Percentiles rank a stretch among this genome's conserved stretches.
phyloP scores from a whole-genome alignment of 2,329 filamentous ascomycete species.

The Thyridium curvatum region DNA sequence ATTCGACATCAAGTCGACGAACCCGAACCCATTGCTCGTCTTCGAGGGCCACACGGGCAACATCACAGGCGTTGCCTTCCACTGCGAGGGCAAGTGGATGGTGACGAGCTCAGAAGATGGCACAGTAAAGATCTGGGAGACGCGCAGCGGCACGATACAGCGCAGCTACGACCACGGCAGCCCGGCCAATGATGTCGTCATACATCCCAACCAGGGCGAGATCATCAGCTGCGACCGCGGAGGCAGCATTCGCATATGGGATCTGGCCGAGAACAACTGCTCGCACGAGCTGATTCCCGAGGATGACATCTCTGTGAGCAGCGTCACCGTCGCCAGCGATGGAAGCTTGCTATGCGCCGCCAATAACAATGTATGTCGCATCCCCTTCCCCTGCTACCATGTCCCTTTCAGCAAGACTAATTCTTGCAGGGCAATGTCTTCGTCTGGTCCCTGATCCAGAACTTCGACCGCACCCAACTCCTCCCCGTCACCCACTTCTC shows the following conservation, averaged over 20 bases:
- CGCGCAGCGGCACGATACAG: constrained; percentile 76
- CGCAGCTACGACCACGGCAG: constrained; percentile 87
- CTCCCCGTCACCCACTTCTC: constrained; percentile 84
- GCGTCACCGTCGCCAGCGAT: constrained; percentile 92
- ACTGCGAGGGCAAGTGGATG: constrained; percentile 99
- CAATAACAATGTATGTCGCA: constrained; percentile 67
- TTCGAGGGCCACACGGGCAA: constrained; percentile 97
- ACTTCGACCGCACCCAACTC: constrained; percentile 74
- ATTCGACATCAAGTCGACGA: constrained; percentile 98
- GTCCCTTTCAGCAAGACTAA: constrained; percentile 9
- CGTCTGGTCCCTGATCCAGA: constrained; percentile 89
- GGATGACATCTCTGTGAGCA: constrained; percentile 88
- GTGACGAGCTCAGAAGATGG: constrained; percentile 96
- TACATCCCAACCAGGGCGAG: constrained; percentile 97
- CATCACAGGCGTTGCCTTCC: constrained; percentile 93
- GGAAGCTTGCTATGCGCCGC: constrained; percentile 88
- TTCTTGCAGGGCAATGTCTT: constrained; percentile 81
- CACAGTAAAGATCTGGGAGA: constrained; percentile 97
- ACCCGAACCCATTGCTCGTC: constrained; percentile 84
- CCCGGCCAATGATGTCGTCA: constrained; percentile 96
- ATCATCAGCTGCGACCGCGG: constrained; percentile 93
- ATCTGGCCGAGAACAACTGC: constrained; percentile 93
- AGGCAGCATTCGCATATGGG: constrained; percentile 93
- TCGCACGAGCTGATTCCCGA: constrained; percentile 94
- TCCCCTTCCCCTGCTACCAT: not conserved